Evolutionary conservation across 2,329 filamentous ascomycete species (phyloP).

Genomic region (Arthrobotrys pseudoclavata): DNA sequence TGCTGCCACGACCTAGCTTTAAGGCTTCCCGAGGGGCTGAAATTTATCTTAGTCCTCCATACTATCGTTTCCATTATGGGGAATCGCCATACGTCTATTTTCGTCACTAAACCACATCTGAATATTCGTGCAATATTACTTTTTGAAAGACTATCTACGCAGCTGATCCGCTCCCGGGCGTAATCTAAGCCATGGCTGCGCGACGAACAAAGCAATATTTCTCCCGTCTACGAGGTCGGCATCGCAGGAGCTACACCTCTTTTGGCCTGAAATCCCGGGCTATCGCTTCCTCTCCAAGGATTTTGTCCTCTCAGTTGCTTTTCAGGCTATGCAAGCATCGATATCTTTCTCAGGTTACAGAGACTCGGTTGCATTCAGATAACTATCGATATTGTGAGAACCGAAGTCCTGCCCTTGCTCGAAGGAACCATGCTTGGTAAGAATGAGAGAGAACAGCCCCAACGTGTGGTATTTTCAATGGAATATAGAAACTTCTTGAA

Average conservation of each 20-base stretch:
- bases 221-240: neutral
- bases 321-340: conserved; percentile 4
- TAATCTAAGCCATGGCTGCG: conserved; percentile 15
- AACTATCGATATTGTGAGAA: neutral
- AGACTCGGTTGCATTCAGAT: neutral
- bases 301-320: neutral
- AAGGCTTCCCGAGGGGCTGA: conserved; percentile 15
- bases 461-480: too few relatives aligned
- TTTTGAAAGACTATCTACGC: neutral
- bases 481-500: conserved; percentile 7
- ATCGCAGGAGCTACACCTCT: neutral
- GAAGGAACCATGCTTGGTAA: neutral
- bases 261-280: neutral
- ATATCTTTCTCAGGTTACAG: neutral
- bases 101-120: neutral
- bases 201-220: neutral
- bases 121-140: neutral
- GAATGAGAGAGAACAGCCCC: neutral
- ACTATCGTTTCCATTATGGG: neutral
- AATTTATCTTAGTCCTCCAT: neutral
- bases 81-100: conserved; percentile 1
- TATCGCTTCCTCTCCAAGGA: neutral
- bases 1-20: neutral
- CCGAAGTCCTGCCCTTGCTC: neutral
- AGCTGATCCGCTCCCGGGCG: conserved; percentile 6